These are phyloP conservation scores for Gossypium davidsonii DNA, from an alignment of 441 rosid species.

Conservation along the genomic window DNA sequence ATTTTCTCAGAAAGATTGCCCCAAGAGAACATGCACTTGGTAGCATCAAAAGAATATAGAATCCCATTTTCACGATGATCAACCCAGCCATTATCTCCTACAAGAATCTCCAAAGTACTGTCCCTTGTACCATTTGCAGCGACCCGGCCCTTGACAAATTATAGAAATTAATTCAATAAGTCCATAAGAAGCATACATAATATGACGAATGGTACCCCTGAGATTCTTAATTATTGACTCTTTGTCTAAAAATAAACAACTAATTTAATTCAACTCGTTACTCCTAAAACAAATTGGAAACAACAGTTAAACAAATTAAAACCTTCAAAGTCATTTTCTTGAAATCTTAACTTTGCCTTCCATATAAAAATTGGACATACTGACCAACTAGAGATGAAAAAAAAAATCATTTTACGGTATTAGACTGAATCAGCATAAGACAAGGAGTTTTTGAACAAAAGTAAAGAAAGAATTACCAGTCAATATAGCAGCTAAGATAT, in stretches of 20 bases:
- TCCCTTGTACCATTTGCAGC: slow-evolving; percentile 77
- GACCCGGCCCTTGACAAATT: slow-evolving; percentile 59
- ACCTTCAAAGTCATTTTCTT: not conserved
- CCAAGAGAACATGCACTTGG: slow-evolving; percentile 97
- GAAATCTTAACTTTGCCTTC: not conserved
- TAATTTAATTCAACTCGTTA: not conserved
- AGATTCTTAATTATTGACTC: not conserved
- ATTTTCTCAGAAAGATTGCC: slow-evolving; percentile 96
- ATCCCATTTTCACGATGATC: slow-evolving; percentile 79
- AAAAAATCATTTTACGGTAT: not conserved
- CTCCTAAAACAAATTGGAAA: not conserved
- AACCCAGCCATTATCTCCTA: slow-evolving; percentile 90
- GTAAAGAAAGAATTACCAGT: slow-evolving; percentile 6
- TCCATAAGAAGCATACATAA: not conserved
- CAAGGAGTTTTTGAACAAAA: not conserved
- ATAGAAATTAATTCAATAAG: slow-evolving; percentile 19
- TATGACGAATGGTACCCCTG: not conserved
- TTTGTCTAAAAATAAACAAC: not conserved
- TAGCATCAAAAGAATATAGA: slow-evolving; percentile 77
- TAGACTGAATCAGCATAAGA: not conserved
- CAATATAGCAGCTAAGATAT: not conserved
- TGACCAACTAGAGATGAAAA: not conserved
- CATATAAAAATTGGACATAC: not conserved
- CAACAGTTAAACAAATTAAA: not conserved
- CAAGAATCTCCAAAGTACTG: slow-evolving; percentile 70